Evolutionary conservation across 2,329 filamentous ascomycete species (phyloP).

Genomic region (Scytalidium sp.): DNA sequence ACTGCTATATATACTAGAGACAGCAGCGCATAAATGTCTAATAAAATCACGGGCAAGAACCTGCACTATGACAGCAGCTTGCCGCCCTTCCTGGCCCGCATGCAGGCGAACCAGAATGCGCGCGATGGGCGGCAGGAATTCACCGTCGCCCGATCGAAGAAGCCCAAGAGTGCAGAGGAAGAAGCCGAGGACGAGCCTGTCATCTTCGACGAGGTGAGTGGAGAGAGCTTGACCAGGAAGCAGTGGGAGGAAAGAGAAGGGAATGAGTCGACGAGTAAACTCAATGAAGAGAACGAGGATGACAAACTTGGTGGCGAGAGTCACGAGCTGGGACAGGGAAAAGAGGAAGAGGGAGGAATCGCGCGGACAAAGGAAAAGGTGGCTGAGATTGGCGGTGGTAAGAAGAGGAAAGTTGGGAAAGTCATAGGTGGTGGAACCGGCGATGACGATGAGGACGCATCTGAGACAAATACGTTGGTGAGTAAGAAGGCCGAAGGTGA

Average conservation of each 20-base stretch:
- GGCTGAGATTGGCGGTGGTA: conserved; percentile 40
- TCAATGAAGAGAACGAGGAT: conserved; percentile 13
- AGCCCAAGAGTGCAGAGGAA: conserved; percentile 59
- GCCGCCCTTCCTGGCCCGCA: conserved; percentile 58
- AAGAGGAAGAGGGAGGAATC: conserved; percentile 17
- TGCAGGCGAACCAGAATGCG: conserved; percentile 50
- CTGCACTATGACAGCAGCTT: conserved; percentile 61
- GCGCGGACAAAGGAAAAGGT: conserved; percentile 30
- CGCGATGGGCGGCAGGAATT: conserved; percentile 40
- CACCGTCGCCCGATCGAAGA: conserved; percentile 28
- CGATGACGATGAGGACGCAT: conserved; percentile 21
- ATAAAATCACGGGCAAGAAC: conserved; percentile 70
- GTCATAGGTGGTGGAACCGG: conserved; percentile 40
- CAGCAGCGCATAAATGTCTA: too few relatives aligned
- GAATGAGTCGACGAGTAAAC: conserved; percentile 18
- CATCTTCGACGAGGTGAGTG: conserved; percentile 70
- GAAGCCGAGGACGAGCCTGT: conserved; percentile 76
- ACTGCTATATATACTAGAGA: too few relatives aligned
- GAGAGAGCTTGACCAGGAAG: conserved; percentile 44
- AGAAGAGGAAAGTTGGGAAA: conserved; percentile 55
- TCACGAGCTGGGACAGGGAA: conserved; percentile 19
- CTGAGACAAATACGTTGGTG: conserved; percentile 7
- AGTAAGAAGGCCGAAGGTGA: background rate
- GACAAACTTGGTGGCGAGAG: background rate
- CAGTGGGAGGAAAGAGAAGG: conserved; percentile 30